phyloP scores from a whole-genome alignment of 1,139 yeast genomes.

The Candida freyschussii region DNA sequence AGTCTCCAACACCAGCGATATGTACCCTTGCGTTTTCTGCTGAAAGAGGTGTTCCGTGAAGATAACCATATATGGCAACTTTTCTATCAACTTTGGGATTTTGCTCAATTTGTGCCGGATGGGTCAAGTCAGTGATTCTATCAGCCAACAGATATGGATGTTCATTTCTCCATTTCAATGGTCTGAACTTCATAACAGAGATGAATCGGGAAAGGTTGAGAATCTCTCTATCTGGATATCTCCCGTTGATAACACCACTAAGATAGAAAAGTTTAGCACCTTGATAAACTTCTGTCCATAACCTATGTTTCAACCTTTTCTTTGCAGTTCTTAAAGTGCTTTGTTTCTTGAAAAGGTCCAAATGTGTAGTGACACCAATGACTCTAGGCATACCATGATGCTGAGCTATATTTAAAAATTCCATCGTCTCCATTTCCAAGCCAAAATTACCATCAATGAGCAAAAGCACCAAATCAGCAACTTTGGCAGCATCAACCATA shows the following conservation, averaged over 20 bases:
- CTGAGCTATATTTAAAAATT: slow-evolving; percentile 89
- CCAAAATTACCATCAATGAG: slow-evolving; percentile 97
- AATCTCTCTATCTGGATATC: slow-evolving; percentile 96
- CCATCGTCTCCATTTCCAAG: slow-evolving; percentile 99
- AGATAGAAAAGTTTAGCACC: slow-evolving; percentile 95
- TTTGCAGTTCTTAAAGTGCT: slow-evolving; percentile 88
- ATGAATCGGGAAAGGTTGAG: slow-evolving; percentile 87
- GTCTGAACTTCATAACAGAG: slow-evolving; percentile 96
- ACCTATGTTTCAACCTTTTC: slow-evolving; percentile 86
- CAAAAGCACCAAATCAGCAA: slow-evolving; percentile 86
- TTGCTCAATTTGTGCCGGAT: slow-evolving; percentile 74
- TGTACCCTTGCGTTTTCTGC: slow-evolving; percentile 73
- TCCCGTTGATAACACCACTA: slow-evolving; percentile 93
- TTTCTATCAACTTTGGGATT: slow-evolving; percentile 84
- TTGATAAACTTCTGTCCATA: slow-evolving; percentile 98
- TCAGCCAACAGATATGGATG: slow-evolving; percentile 94
- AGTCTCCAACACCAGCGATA: slow-evolving; percentile 94
- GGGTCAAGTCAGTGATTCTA: slow-evolving; percentile 92
- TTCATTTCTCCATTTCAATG: slow-evolving; percentile 97
- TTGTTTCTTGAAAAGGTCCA: slow-evolving; percentile 88
- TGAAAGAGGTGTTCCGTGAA: slow-evolving; percentile 90
- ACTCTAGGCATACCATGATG: slow-evolving; percentile 99
- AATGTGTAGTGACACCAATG: slow-evolving; percentile 91
- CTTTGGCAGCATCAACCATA: slow-evolving; percentile 94
- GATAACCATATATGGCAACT: slow-evolving; percentile 87